Evolutionary conservation across 73 alveolate species (phyloP), one percentile per base, ranked within the genome.

Genomic region (Paramecium biaurelia): DNA sequence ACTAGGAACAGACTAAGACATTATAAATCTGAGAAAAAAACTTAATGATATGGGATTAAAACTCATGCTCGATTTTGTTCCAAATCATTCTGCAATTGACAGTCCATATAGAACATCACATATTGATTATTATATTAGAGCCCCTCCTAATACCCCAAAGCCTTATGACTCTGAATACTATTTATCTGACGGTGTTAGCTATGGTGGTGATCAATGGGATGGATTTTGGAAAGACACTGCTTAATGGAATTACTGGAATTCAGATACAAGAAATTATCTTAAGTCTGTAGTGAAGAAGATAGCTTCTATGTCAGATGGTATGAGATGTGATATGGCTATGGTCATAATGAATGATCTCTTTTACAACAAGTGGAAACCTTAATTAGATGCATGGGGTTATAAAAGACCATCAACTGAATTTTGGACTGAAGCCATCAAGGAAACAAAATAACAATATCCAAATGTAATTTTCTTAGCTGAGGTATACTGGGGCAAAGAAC

Each of bases 291-390:
- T 93, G 21, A 87, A 57, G 70, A 93, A 67, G 37, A 93, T 93
- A 3, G 57, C 89, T 26, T 63, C 86, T 18, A 59, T 87, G 49
- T 84, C 96, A 11, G 96, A 93, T 72, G 96, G 95, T 18, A 90
- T 88, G 38, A 87, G 96, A 88, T 93, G 96, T 93, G 96, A 93
- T 93, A 87, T 93, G 94, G 96, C 96, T 30, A 88, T 88, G 92
- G 82, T 93, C 41, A 42, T 93, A n/a, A 74, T 93, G 58, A 93
- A 93, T 93, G 96, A 87, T 93, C 84, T 93, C 38, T 93, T 87
- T 67, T 85, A 92, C 34, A 70, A 93, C 12, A 87, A 92, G 21
- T 93, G 96, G 96, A 82, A 70, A 86, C 45, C 76, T 63, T 92
- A 93, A 86, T 93, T 93, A 93, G 89, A 87, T 41, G 63, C 94